Evolutionary conservation across 2,329 filamentous ascomycete species (phyloP).

Genomic region (Pyrenophora graminea): DNA sequence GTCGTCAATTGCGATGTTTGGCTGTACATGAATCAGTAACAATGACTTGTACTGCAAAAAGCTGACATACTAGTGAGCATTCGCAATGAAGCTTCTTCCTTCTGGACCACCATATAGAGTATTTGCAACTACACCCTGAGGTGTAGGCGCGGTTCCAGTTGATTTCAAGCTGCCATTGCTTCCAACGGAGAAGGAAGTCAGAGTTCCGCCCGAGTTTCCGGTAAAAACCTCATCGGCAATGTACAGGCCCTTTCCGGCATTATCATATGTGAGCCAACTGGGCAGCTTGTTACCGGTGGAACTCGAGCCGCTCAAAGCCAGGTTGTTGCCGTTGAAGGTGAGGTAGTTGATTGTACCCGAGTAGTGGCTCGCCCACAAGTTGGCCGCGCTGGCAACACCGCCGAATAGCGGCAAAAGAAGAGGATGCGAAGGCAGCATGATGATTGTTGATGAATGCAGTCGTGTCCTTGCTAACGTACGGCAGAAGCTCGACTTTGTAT

Average conservation of each 20-base stretch:
- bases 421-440: slow-evolving; percentile 29
- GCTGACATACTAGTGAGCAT: slow-evolving; percentile 37
- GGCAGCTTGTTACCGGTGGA: slow-evolving; percentile 32
- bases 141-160: slow-evolving; percentile 30
- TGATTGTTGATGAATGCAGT: neutral
- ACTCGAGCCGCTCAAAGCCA: slow-evolving; percentile 26
- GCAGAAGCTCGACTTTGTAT: slow-evolving; percentile 15
- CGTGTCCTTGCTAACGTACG: neutral
- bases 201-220: slow-evolving; percentile 21
- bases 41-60: rapidly evolving
- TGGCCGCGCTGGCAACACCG: slow-evolving; percentile 30
- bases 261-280: slow-evolving; percentile 41
- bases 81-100: slow-evolving; percentile 38
- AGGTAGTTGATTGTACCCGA: slow-evolving; percentile 37
- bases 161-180: slow-evolving; percentile 30
- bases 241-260: slow-evolving; percentile 30
- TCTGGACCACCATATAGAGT: slow-evolving; percentile 36
- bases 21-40: slow-evolving; percentile 17
- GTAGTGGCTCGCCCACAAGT: slow-evolving; percentile 39
- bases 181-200: slow-evolving; percentile 32
- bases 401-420: slow-evolving; percentile 34
- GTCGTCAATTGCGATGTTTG: slow-evolving; percentile 40
- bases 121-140: slow-evolving; percentile 31
- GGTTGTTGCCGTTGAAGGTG: slow-evolving; percentile 27
- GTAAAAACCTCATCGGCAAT: slow-evolving; percentile 34